Evolutionary conservation across 768 basidiomycete genomes (phyloP).

Genomic region (Pisolithus marmoratus): DNA sequence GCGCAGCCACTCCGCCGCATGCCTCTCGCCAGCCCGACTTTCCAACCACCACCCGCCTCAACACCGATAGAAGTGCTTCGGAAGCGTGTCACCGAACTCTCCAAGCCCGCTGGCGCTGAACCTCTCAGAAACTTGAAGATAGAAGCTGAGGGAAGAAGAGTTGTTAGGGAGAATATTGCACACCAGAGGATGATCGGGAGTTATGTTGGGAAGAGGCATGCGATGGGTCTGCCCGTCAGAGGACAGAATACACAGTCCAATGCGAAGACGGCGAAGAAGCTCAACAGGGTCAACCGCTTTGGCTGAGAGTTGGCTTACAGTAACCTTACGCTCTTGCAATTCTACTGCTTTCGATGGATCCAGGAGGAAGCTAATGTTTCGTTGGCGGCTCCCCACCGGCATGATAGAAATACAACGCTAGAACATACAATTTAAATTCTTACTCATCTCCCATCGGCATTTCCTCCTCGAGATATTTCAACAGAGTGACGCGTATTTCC

Average conservation of each 20-base stretch:
- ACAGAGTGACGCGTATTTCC: conserved; percentile 84
- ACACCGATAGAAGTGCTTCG: conserved; percentile 27
- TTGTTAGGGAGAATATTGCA: conserved; percentile 85
- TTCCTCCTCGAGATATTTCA: conserved; percentile 95
- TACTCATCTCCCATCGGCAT: conserved; percentile 90
- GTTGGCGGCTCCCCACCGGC: not conserved
- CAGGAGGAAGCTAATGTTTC: too few species aligned
- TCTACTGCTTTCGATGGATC: not conserved
- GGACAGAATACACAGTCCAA: conserved; percentile 92
- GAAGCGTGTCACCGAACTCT: conserved; percentile 25
- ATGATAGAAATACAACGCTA: conserved; percentile 4
- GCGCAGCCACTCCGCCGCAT: conserved; percentile 59
- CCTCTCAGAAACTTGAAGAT: conserved; percentile 71
- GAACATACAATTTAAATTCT: conserved; percentile 14
- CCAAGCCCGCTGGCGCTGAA: conserved; percentile 42
- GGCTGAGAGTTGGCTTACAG: conserved; percentile 20
- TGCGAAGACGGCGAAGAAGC: conserved; percentile 82
- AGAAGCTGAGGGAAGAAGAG: conserved; percentile 79
- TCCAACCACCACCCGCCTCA: conserved; percentile 41
- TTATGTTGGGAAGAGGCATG: conserved; percentile 89
- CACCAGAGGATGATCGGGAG: conserved; percentile 93
- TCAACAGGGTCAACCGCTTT: conserved; percentile 78
- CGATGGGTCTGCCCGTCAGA: conserved; percentile 88
- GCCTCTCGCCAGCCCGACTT: conserved; percentile 56
- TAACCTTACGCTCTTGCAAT: conserved; percentile 2